Conservation (phyloP, 2,329 filamentous ascomycete genomes). For the Colletotrichum euphorbiae region DNA sequence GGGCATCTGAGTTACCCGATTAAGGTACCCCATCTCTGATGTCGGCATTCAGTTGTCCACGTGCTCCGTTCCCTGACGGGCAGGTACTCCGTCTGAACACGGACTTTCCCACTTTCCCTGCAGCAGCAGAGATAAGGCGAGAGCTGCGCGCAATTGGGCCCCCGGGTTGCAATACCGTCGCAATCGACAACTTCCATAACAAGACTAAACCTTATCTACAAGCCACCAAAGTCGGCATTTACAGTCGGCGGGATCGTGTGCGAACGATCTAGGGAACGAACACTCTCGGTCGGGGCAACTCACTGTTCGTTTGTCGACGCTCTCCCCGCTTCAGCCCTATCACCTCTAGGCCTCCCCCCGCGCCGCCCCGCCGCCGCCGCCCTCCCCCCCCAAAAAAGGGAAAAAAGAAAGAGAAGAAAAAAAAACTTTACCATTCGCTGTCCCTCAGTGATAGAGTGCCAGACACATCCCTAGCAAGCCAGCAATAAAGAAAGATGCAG, state of each 20-base stretch:
- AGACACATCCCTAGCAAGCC: too few species aligned
- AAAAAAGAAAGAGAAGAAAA: too few species aligned
- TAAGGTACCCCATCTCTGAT: neutral
- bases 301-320: constrained; percentile 3
- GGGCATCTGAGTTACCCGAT: neutral
- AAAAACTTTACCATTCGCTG: neutral
- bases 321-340: constrained; percentile 34
- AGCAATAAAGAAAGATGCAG: too few species aligned
- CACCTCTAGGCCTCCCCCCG: too few species aligned
- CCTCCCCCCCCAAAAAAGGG: too few species aligned
- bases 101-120: neutral
- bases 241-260: neutral
- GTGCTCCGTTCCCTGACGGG: constrained; percentile 15
- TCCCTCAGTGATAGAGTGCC: neutral
- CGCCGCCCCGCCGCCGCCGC: too few species aligned
- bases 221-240: neutral
- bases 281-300: constrained; percentile 4
- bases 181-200: neutral
- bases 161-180: neutral
- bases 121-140: constrained; percentile 8
- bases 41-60: constrained; percentile 2
- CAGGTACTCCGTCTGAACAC: neutral
- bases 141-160: neutral
- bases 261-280: neutral
- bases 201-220: constrained; percentile 4